Conservation (phyloP, 441 rosid genomes). For the Adansonia rubrostipa region DNA sequence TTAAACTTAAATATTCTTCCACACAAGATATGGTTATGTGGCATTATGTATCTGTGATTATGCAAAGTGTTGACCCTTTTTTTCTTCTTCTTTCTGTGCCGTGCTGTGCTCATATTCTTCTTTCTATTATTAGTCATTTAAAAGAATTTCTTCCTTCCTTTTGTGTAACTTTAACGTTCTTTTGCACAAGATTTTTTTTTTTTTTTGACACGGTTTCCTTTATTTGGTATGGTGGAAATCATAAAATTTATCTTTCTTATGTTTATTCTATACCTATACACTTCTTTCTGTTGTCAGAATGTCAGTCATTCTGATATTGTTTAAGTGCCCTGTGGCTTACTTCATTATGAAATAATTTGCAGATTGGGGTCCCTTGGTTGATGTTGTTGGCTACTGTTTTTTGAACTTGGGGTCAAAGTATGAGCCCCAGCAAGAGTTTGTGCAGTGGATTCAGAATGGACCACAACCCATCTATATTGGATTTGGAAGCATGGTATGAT, state of each 20-base stretch:
- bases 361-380: conserved; percentile 96
- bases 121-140: not conserved
- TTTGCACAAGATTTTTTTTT: not conserved
- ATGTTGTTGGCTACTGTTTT: conserved; percentile 97
- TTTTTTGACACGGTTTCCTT: not conserved
- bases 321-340: not conserved
- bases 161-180: not conserved
- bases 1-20: not conserved
- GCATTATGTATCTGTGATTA: not conserved
- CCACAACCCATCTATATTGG: conserved; percentile 85
- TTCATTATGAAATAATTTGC: conserved; percentile 39
- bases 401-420: conserved; percentile 85
- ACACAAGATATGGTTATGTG: not conserved
- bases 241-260: not conserved
- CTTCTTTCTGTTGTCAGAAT: conserved; percentile 9
- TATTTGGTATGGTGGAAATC: not conserved
- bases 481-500: conserved; percentile 96
- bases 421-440: conserved; percentile 69
- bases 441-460: conserved; percentile 80
- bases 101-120: not conserved
- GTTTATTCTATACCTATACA: not conserved
- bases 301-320: not conserved
- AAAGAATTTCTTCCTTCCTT: not conserved
- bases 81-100: not conserved
- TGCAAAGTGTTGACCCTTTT: not conserved